A percentile compares a stretch with the other conserved stretches of the same genome.
phyloP scores from a whole-genome alignment of 805 yeast species.

The Metschnikowia hibisci region DNA sequence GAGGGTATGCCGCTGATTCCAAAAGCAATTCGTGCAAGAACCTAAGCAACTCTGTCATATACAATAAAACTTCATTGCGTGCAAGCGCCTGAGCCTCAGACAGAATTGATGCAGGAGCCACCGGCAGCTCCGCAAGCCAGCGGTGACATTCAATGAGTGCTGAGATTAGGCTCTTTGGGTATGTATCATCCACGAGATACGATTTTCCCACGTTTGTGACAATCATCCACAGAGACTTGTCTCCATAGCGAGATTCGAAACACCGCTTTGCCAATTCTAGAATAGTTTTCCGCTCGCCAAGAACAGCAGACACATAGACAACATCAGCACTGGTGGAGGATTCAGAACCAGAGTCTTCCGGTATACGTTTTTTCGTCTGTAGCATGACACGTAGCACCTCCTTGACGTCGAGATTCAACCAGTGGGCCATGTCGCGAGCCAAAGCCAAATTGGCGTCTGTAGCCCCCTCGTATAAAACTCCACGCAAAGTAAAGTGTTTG shows the following conservation, averaged over 20 bases:
- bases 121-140: not conserved
- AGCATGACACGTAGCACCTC: constrained; percentile 50
- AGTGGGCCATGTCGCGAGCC: constrained; percentile 38
- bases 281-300: constrained; percentile 50
- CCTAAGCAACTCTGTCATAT: constrained; percentile 33
- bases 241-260: constrained; percentile 18
- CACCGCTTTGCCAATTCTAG: constrained; percentile 39
- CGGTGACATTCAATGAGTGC: constrained; percentile 2
- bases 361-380: constrained; percentile 31
- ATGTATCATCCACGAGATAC: constrained; percentile 6
- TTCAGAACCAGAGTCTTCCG: constrained; percentile 21
- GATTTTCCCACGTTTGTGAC: constrained; percentile 36
- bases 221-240: constrained; percentile 19
- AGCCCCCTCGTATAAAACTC: constrained; percentile 34
- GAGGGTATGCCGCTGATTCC: constrained; percentile 29
- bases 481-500: constrained; percentile 39
- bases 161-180: constrained; percentile 4
- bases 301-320: constrained; percentile 36
- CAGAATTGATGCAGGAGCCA: not conserved
- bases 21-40: constrained; percentile 38
- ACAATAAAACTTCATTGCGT: constrained; percentile 29
- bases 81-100: constrained; percentile 11
- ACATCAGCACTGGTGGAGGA: constrained; percentile 1
- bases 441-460: constrained; percentile 31
- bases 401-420: constrained; percentile 35